These are phyloP conservation scores for Aspergillus avenaceus DNA, from an alignment of 495 filamentous ascomycete species.

Conservation along the genomic window DNA sequence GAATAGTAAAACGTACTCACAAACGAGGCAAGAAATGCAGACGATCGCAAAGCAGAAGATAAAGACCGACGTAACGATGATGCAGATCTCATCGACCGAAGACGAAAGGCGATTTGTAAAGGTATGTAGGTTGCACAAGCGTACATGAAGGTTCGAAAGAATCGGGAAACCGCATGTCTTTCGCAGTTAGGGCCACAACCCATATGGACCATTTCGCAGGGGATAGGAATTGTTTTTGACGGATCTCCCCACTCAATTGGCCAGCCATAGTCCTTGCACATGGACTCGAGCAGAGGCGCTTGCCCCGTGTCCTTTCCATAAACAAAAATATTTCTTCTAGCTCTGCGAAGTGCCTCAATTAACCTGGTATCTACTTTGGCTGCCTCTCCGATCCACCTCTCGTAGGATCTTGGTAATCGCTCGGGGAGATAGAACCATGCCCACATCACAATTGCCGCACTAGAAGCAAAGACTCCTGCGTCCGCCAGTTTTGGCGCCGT, in stretches of 20 bases:
- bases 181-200: conserved; percentile 75
- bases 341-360: conserved; percentile 67
- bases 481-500: conserved; percentile 54
- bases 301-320: conserved; percentile 80
- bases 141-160: conserved; percentile 67
- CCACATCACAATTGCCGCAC: conserved; percentile 84
- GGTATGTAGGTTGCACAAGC: conserved; percentile 79
- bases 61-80: conserved; percentile 44
- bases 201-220: conserved; percentile 87
- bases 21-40: conserved; percentile 78
- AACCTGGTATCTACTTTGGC: conserved; percentile 78
- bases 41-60: conserved; percentile 63
- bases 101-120: conserved; percentile 62
- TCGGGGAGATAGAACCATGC: conserved; percentile 76
- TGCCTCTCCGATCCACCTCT: conserved; percentile 77
- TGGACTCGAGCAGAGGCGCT: conserved; percentile 62
- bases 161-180: conserved; percentile 67
- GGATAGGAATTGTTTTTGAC: conserved; percentile 65
- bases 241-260: conserved; percentile 77
- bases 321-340: conserved; percentile 55
- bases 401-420: conserved; percentile 70
- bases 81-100: conserved; percentile 48
- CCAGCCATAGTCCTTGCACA: conserved; percentile 71
- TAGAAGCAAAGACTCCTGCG: conserved; percentile 70
- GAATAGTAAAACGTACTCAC: conserved; percentile 83